Evolutionary conservation across 352 stramenopile genomes (phyloP).

Genomic region (Paralagenidium karlingii): DNA sequence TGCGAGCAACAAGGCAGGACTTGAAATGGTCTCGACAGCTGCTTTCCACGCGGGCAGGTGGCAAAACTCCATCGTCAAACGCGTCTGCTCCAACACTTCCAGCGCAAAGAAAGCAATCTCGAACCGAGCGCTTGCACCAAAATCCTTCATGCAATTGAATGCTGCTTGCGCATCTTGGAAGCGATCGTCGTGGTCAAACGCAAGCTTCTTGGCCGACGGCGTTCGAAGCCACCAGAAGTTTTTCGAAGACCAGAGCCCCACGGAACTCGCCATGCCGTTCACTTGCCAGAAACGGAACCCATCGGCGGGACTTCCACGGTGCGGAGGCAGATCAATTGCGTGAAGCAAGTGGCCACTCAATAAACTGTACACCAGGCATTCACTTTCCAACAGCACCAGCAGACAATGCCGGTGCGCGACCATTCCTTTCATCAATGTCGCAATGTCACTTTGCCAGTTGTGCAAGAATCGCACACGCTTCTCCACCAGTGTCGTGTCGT

Average conservation of each 20-base stretch:
- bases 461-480: conserved; percentile 9
- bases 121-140: conserved; percentile 36
- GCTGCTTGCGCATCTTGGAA: conserved; percentile 15
- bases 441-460: conserved; percentile 13
- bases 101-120: conserved; percentile 48
- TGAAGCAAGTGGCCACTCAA: conserved; percentile 29
- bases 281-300: conserved; percentile 35
- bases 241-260: conserved; percentile 32
- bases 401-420: conserved; percentile 32
- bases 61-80: conserved; percentile 3
- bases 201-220: conserved; percentile 33
- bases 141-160: conserved; percentile 27
- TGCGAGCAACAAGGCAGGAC: conserved; percentile 54
- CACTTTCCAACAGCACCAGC: conserved; percentile 7
- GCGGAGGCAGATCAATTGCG: conserved; percentile 16
- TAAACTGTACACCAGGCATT: conserved; percentile 34
- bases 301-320: conserved; percentile 1
- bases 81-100: conserved; percentile 29
- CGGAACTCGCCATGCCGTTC: conserved; percentile 22
- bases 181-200: not conserved
- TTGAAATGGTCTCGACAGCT: conserved; percentile 26
- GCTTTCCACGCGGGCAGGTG: conserved; percentile 10
- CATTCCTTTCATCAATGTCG: conserved; percentile 6
- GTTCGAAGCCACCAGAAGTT: conserved; percentile 59
- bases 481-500: not conserved